Evolutionary conservation across 2,329 filamentous ascomycete genomes (phyloP).

Genomic region (Sporothrix brunneoviolacea): DNA sequence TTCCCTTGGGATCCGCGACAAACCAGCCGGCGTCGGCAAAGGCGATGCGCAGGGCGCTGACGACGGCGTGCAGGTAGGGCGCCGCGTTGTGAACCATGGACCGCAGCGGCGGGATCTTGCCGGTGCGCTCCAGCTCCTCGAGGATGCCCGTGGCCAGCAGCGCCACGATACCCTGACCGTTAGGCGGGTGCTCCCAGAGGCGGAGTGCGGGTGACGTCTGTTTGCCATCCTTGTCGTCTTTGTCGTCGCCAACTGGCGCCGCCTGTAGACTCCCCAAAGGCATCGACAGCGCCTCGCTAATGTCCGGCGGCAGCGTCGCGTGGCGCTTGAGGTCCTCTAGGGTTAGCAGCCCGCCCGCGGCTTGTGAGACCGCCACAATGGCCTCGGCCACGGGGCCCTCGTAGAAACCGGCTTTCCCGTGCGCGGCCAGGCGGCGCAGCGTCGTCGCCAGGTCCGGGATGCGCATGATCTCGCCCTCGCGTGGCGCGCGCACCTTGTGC

Average conservation of each 20-base stretch:
- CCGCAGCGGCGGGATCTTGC: constrained; percentile 63
- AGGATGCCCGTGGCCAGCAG: constrained; percentile 88
- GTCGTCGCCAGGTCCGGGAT: constrained; percentile 74
- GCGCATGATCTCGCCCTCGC: constrained; percentile 75
- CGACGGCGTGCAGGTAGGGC: constrained; percentile 71
- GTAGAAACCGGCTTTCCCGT: constrained; percentile 87
- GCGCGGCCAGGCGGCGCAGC: constrained; percentile 65
- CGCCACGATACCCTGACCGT: constrained; percentile 90
- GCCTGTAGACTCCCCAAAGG: constrained; percentile 67
- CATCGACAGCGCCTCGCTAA: constrained; percentile 58
- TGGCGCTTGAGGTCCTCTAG: constrained; percentile 75
- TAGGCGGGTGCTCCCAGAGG: constrained; percentile 93
- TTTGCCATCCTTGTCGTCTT: too few relatives aligned
- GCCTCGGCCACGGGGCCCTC: constrained; percentile 72
- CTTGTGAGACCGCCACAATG: constrained; percentile 66
- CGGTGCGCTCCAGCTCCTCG: constrained; percentile 69
- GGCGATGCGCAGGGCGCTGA: constrained; percentile 81
- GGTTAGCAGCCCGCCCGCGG: constrained; percentile 67
- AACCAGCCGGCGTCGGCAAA: constrained; percentile 88
- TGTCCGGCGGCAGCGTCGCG: constrained; percentile 31
- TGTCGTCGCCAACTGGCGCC: constrained; percentile 62
- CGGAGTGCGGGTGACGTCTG: too few relatives aligned
- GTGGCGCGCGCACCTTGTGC: constrained; percentile 60
- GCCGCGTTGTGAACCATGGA: constrained; percentile 70
- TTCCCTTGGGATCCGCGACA: constrained; percentile 66